These are phyloP conservation scores for Pseudomonodictys pantanalensis DNA, from an alignment of 495 filamentous ascomycete genomes.

Conservation along the genomic window DNA sequence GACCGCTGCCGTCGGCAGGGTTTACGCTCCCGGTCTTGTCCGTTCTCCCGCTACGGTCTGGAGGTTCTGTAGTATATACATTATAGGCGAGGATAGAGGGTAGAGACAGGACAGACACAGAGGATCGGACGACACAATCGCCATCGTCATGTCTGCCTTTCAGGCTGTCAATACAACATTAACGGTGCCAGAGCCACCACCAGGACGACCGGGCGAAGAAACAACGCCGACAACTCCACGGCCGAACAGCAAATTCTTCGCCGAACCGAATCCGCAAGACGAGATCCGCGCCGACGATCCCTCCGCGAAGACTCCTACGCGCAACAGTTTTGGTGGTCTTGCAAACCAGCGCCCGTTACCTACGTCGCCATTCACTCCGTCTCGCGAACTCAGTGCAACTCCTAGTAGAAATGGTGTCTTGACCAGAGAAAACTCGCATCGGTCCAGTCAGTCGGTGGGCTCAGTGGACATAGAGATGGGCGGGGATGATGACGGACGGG, in stretches of 20 bases:
- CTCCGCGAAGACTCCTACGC: constrained; percentile 59
- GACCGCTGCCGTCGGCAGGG: too few relatives aligned
- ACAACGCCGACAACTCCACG: constrained; percentile 63
- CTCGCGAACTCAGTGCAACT: constrained; percentile 44
- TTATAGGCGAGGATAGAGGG: too few relatives aligned
- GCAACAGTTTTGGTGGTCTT: constrained; percentile 55
- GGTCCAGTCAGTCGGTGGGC: constrained; percentile 60
- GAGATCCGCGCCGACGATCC: constrained; percentile 43
- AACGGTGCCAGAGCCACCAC: constrained; percentile 45
- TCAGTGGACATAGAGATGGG: constrained; percentile 76
- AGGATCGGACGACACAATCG: background rate
- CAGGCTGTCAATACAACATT: constrained; percentile 75
- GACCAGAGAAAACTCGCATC: constrained; percentile 60
- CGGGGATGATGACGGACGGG: constrained; percentile 70
- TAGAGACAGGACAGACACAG: too few relatives aligned
- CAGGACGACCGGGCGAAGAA: constrained; percentile 54
- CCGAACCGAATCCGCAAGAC: constrained; percentile 39
- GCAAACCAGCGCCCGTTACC: constrained; percentile 61
- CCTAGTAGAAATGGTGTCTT: constrained; percentile 42
- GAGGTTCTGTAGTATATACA: too few relatives aligned
- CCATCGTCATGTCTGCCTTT: constrained; percentile 56
- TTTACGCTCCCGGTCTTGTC: too few relatives aligned
- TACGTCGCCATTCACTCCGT: constrained; percentile 55
- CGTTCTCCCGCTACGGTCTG: too few relatives aligned
- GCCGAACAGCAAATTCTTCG: constrained; percentile 45